A percentile compares a stretch with the other conserved stretches of the same genome.
phyloP scores from a whole-genome alignment of 1,284 basidiomycete species.

The Heterobasidion annosum region DNA sequence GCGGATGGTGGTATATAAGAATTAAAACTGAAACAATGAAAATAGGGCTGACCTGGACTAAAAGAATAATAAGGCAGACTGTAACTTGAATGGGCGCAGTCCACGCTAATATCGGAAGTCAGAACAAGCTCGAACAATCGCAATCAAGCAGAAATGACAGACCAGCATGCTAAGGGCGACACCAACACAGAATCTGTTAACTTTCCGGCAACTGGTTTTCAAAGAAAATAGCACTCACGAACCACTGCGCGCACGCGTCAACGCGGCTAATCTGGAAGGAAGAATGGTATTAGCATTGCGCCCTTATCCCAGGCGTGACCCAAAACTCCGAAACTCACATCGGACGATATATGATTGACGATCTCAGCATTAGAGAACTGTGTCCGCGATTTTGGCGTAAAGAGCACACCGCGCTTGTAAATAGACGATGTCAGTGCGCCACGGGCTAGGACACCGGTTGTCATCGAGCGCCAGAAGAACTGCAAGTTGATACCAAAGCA shows the following conservation, averaged over 20 bases:
- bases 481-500: slow-evolving; percentile 19
- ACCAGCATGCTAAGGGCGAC: slow-evolving; percentile 38
- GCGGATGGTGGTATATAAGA: background rate
- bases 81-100: slow-evolving; percentile 65
- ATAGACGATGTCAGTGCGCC: slow-evolving; percentile 69
- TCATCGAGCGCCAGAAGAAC: slow-evolving; percentile 77
- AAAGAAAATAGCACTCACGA: slow-evolving; percentile 34
- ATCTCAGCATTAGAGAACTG: slow-evolving; percentile 60
- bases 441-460: slow-evolving; percentile 60
- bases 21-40: background rate
- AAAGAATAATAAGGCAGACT: slow-evolving; percentile 62
- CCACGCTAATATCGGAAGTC: slow-evolving; percentile 41
- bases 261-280: slow-evolving; percentile 34
- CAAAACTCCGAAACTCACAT: slow-evolving; percentile 18
- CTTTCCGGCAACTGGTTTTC: background rate
- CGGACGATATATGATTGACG: slow-evolving; percentile 68
- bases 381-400: slow-evolving; percentile 61
- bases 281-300: background rate
- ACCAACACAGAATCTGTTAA: no score
- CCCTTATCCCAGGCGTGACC: background rate
- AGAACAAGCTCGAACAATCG: slow-evolving; percentile 16
- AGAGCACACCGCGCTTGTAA: slow-evolving; percentile 61
- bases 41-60: slow-evolving; percentile 36
- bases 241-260: slow-evolving; percentile 58
- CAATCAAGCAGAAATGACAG: slow-evolving; percentile 1